phyloP scores from a whole-genome alignment of 1,284 basidiomycete species.

The Neonothopanus nambi region DNA sequence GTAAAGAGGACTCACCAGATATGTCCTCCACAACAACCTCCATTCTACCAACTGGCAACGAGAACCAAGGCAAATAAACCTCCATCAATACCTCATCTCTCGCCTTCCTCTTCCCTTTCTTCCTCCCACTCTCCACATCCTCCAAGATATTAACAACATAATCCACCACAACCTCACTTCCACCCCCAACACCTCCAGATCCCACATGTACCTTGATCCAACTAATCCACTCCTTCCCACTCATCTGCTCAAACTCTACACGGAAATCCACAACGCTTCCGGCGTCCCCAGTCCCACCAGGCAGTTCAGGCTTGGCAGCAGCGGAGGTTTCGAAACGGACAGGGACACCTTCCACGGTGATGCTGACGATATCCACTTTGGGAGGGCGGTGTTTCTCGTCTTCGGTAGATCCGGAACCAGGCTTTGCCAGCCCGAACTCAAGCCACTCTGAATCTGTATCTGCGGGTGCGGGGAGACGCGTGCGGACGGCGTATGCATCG shows the following conservation, averaged over 20 bases:
- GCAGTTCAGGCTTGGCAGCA: conserved; percentile 28
- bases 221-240: conserved; percentile 56
- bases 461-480: conserved; percentile 55
- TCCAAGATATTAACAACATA: conserved; percentile 50
- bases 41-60: conserved; percentile 61
- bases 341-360: conserved; percentile 64
- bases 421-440: conserved; percentile 72
- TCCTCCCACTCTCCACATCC: conserved; percentile 24
- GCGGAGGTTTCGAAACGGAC: conserved; percentile 55
- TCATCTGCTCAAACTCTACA: conserved; percentile 48
- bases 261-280: conserved; percentile 28
- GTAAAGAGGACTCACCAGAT: conserved; percentile 42
- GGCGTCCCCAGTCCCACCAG: not conserved
- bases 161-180: conserved; percentile 58
- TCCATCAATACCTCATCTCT: conserved; percentile 34
- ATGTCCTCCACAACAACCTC: conserved; percentile 57
- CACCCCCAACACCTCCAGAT: conserved; percentile 38
- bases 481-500: conserved; percentile 58
- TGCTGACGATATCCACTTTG: conserved; percentile 55
- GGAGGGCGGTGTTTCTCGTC: conserved; percentile 29
- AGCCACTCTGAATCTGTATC: conserved; percentile 64
- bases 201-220: conserved; percentile 66
- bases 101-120: conserved; percentile 34
- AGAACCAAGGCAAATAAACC: conserved; percentile 67
- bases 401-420: conserved; percentile 16